Evolutionary conservation across 2,329 filamentous ascomycete genomes (phyloP).

Genomic region (Ascomycota sp.): DNA sequence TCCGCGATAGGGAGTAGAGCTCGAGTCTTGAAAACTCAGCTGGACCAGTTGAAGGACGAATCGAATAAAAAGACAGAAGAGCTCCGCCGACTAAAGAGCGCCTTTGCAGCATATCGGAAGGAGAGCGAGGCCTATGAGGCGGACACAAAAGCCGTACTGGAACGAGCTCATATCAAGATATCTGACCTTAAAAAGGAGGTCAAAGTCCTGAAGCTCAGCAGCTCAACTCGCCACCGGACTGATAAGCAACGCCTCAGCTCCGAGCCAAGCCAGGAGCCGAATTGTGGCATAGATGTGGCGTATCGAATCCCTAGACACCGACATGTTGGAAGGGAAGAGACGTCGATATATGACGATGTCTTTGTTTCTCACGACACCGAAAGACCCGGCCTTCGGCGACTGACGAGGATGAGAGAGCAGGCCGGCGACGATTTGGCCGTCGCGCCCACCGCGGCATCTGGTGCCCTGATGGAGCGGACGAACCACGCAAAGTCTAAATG

Average conservation of each 20-base stretch:
- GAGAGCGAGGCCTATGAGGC: slow-evolving; percentile 31
- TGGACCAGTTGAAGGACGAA: slow-evolving; percentile 23
- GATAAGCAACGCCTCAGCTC: slow-evolving; percentile 11
- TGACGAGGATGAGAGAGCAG: neutral
- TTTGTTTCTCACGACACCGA: too few species aligned
- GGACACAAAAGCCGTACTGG: slow-evolving; percentile 33
- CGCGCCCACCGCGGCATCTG: slow-evolving; percentile 14
- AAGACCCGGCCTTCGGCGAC: too few species aligned
- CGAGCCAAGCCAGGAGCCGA: slow-evolving; percentile 3
- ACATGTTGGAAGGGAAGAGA: too few species aligned
- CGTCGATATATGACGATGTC: too few species aligned
- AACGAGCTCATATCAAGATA: slow-evolving; percentile 36
- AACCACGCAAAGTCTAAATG: slow-evolving; percentile 16
- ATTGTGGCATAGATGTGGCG: too few species aligned
- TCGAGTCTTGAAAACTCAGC: slow-evolving; percentile 19
- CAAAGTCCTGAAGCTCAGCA: slow-evolving; percentile 18
- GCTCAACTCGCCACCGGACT: slow-evolving; percentile 6
- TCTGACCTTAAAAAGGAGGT: slow-evolving; percentile 33
- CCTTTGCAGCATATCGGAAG: slow-evolving; percentile 32
- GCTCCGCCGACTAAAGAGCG: slow-evolving; percentile 24
- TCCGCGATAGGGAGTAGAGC: slow-evolving; percentile 8
- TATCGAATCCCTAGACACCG: too few species aligned
- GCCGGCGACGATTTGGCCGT: slow-evolving; percentile 6
- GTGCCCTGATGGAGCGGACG: slow-evolving; percentile 6
- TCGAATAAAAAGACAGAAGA: slow-evolving; percentile 26